Evolutionary conservation across 495 filamentous ascomycete genomes (phyloP).

Genomic region (Hyphodiscus hymeniophilus): DNA sequence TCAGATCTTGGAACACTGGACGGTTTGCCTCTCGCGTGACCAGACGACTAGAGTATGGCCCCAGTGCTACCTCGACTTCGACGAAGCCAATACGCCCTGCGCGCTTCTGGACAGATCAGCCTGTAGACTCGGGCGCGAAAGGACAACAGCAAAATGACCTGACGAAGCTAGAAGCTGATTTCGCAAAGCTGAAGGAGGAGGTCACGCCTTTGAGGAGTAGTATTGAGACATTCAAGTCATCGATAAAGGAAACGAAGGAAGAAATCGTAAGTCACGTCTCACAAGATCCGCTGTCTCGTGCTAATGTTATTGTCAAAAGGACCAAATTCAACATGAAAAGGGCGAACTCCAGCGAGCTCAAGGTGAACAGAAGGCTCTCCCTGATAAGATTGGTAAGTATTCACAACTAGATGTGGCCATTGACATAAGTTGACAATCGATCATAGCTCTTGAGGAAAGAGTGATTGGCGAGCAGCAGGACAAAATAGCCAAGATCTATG

Average conservation of each 20-base stretch:
- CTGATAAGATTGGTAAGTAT: conserved; percentile 54
- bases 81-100: conserved; percentile 48
- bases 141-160: conserved; percentile 37
- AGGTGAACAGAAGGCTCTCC: conserved; percentile 55
- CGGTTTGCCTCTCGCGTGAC: conserved; percentile 47
- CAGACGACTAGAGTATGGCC: conserved; percentile 68
- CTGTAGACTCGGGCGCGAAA: conserved; percentile 57
- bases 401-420: background rate
- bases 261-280: conserved; percentile 7
- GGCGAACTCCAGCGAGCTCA: conserved; percentile 51
- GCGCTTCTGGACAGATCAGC: conserved; percentile 66
- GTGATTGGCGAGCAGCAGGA: conserved; percentile 35
- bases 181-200: conserved; percentile 28
- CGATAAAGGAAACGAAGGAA: conserved; percentile 27
- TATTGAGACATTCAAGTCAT: conserved; percentile 29
- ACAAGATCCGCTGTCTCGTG: background rate
- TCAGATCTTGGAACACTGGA: conserved; percentile 57
- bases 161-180: conserved; percentile 28
- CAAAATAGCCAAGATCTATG: conserved; percentile 33
- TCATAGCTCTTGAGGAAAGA: conserved; percentile 43
- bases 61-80: conserved; percentile 54
- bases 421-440: conserved; percentile 4
- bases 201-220: conserved; percentile 26
- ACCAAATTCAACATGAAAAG: conserved; percentile 29
- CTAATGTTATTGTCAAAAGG: conserved; percentile 19